phyloP scores from a whole-genome alignment of 192 early-diverging fungal species.

The Helicostylum pulchrum region DNA sequence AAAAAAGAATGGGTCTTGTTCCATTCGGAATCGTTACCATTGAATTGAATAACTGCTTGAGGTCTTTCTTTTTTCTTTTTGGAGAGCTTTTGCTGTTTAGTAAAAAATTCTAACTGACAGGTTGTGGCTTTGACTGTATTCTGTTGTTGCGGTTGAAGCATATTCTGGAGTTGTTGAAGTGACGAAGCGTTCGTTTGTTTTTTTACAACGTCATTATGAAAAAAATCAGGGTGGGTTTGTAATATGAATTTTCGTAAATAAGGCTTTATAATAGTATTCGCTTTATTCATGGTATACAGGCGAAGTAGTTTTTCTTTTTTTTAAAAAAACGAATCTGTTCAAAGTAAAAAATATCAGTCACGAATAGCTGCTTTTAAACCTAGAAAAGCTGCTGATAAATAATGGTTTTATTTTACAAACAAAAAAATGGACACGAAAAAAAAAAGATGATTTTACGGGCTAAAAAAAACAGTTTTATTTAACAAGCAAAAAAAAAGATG shows the following conservation, averaged over 20 bases:
- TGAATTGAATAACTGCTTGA: background rate
- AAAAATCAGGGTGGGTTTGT: conserved; percentile 29
- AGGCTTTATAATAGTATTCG: conserved; percentile 21
- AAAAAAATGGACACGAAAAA: no score
- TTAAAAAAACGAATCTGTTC: no score
- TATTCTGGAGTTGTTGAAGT: conserved; percentile 12
- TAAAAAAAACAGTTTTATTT: no score
- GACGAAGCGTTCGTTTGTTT: conserved; percentile 18
- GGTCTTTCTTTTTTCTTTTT: conserved; percentile 4
- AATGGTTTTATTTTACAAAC: no score
- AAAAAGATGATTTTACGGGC: no score
- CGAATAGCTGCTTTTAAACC: no score
- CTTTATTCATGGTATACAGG: conserved; percentile 3
- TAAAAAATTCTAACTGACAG: background rate
- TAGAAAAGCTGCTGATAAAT: no score
- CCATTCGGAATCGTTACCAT: conserved; percentile 14
- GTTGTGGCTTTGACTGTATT: background rate
- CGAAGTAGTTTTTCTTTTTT: no score
- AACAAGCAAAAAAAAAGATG: no score
- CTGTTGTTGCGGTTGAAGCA: conserved; percentile 7
- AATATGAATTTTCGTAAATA: conserved; percentile 28
- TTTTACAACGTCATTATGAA: conserved; percentile 16
- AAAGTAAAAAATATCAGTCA: no score
- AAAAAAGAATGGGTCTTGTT: conserved; percentile 17
- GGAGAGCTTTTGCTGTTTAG: background rate